phyloP scores from a whole-genome alignment of 2,329 filamentous ascomycete genomes.

The Raffaelea albimanens region DNA sequence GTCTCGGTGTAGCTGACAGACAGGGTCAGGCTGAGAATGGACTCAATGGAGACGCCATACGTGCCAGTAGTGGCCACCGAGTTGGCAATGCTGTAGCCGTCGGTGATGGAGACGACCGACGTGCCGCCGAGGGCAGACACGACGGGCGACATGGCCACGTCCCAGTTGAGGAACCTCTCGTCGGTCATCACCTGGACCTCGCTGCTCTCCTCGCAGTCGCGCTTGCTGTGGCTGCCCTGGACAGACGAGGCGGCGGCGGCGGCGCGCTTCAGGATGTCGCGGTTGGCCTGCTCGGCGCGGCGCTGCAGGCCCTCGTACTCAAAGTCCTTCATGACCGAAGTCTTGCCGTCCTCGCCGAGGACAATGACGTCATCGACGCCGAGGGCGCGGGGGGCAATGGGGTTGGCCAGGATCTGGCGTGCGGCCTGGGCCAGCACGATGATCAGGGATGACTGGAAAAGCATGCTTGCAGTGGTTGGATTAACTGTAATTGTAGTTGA shows the following conservation, averaged over 20 bases:
- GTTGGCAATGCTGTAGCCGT: background rate
- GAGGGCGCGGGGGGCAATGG: background rate
- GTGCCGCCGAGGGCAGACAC: background rate
- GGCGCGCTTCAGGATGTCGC: background rate
- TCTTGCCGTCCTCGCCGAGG: background rate
- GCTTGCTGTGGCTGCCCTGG: background rate
- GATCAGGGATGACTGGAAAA: background rate
- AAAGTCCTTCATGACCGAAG: background rate
- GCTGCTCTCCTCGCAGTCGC: constrained; percentile 1
- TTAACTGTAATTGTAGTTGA: too few relatives aligned
- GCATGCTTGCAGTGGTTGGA: background rate
- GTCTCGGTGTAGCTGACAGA: background rate
- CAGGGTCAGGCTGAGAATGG: background rate
- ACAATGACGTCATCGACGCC: constrained; percentile 1
- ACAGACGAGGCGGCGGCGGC: background rate
- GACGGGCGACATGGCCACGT: constrained; percentile 1
- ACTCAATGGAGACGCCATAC: background rate
- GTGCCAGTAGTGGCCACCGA: background rate
- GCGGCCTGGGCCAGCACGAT: background rate
- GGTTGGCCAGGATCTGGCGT: background rate
- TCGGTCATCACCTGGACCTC: constrained; percentile 1
- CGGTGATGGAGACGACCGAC: background rate
- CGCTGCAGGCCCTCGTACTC: background rate
- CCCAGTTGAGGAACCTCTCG: constrained; percentile 1
- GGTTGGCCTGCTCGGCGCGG: background rate